phyloP scores from a whole-genome alignment of 129 eudicot genomes.

The Sambucus nigra region DNA sequence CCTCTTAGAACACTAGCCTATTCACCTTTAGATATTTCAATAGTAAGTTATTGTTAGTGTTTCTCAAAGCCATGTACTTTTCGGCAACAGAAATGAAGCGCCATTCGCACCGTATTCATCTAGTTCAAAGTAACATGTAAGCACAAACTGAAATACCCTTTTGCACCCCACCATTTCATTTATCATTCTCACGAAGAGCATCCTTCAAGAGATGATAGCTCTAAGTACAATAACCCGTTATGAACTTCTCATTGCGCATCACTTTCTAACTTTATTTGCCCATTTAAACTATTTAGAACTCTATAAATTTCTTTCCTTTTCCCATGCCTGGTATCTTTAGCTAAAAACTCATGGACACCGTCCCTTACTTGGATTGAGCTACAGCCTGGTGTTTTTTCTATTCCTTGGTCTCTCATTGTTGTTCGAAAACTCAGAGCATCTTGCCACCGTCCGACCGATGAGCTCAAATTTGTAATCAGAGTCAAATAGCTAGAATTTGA shows the following conservation, averaged over 20 bases:
- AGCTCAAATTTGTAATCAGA: constrained; percentile 36
- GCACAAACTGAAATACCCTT: too few relatives aligned
- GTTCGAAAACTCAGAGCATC: constrained; percentile 41
- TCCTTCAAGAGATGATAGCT: constrained; percentile 1
- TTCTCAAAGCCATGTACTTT: background rate
- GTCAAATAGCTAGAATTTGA: constrained; percentile 40
- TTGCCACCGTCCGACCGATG: constrained; percentile 48
- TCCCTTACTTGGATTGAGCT: constrained; percentile 52
- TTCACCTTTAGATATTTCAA: constrained; percentile 1
- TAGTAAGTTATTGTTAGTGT: background rate
- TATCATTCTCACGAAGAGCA: background rate
- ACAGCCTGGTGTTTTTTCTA: constrained; percentile 52
- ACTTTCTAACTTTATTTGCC: constrained; percentile 24
- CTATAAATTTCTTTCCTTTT: constrained; percentile 42
- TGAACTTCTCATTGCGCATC: constrained; percentile 2
- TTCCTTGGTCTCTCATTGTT: constrained; percentile 31
- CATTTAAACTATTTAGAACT: constrained; percentile 31
- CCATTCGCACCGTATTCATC: background rate
- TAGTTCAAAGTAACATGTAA: background rate
- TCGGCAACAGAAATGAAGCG: background rate
- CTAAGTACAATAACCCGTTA: background rate
- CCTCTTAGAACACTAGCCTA: too few relatives aligned
- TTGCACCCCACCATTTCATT: background rate
- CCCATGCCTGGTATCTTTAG: constrained; percentile 49
- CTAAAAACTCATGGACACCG: constrained; percentile 51